Conservation (phyloP, 2,329 filamentous ascomycete species). For the Didymosphaeria variabile region DNA sequence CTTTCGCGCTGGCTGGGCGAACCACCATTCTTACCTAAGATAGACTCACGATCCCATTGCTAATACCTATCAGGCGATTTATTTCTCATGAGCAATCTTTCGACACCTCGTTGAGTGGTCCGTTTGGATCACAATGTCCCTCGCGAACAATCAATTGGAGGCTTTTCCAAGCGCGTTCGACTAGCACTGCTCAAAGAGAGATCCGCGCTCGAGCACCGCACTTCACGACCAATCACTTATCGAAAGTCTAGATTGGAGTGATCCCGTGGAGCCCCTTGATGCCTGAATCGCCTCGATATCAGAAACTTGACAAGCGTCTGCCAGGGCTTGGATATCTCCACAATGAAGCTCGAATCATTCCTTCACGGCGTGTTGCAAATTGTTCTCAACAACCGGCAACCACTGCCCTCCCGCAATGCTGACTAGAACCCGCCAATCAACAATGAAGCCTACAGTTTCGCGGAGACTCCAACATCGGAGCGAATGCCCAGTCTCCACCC, state of each 20-base stretch:
- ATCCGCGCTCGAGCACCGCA: background rate
- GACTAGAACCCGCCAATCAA: background rate
- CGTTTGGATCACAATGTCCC: background rate
- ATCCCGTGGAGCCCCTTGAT: background rate
- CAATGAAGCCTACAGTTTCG: background rate
- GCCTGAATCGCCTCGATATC: background rate
- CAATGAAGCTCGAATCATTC: background rate
- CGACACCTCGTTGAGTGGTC: background rate
- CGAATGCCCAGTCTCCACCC: slow-evolving; percentile 8
- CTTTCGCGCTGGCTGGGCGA: slow-evolving; percentile 22
- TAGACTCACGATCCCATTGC: slow-evolving; percentile 19
- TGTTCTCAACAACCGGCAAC: background rate
- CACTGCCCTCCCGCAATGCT: background rate
- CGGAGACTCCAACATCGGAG: slow-evolving; percentile 4
- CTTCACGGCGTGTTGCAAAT: background rate
- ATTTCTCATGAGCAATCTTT: background rate
- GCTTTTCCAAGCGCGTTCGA: background rate
- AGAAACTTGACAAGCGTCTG: background rate
- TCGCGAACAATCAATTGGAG: background rate
- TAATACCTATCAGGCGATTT: slow-evolving; percentile 14
- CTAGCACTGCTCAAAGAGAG: slow-evolving; percentile 2
- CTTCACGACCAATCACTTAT: background rate
- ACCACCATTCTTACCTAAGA: slow-evolving; percentile 22
- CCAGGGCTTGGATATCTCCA: background rate
- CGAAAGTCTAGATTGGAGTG: too few species aligned